Percentiles rank a stretch among this genome's conserved stretches.
phyloP scores from a whole-genome alignment of 1,139 yeast genomes.

The Debaryomycetaceae sp. region DNA sequence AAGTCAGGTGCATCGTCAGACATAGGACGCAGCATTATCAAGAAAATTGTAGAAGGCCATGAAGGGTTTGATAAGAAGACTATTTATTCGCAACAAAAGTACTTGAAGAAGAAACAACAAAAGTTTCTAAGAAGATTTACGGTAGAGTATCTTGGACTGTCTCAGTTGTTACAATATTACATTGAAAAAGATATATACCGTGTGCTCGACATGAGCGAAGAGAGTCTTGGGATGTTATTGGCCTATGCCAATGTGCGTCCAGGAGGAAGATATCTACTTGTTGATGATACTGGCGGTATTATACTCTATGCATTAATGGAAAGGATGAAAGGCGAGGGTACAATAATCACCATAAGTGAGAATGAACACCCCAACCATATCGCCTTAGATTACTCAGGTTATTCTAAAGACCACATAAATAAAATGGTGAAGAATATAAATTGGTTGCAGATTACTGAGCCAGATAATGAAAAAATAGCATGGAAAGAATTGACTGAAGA shows the following conservation, averaged over 20 bases:
- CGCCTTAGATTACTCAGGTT: slow-evolving; percentile 64
- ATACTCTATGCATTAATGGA: slow-evolving; percentile 82
- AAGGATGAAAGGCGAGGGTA: slow-evolving; percentile 82
- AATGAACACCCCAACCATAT: slow-evolving; percentile 87
- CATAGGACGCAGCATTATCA: slow-evolving; percentile 78
- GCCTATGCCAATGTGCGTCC: slow-evolving; percentile 80
- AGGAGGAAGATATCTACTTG: slow-evolving; percentile 82
- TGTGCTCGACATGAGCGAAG: slow-evolving; percentile 81
- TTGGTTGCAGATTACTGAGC: slow-evolving; percentile 78
- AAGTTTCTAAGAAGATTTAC: slow-evolving; percentile 86
- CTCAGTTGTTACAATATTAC: slow-evolving; percentile 71
- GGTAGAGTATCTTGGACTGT: slow-evolving; percentile 72
- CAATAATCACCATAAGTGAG: slow-evolving; percentile 77
- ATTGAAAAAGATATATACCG: slow-evolving; percentile 68
- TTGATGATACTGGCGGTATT: slow-evolving; percentile 91
- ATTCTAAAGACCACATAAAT: slow-evolving; percentile 49
- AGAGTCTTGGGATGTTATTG: slow-evolving; percentile 72
- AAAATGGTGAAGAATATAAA: slow-evolving; percentile 66
- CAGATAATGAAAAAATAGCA: slow-evolving; percentile 56
- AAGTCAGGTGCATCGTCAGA: slow-evolving; percentile 58
- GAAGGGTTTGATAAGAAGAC: slow-evolving; percentile 88
- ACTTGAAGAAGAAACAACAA: slow-evolving; percentile 84
- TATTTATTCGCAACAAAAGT: slow-evolving; percentile 84
- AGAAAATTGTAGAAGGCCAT: slow-evolving; percentile 78
- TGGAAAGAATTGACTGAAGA: slow-evolving; percentile 51